Evolutionary conservation across 2,329 filamentous ascomycete genomes (phyloP).

Genomic region (Colletotrichum echinochloae): DNA sequence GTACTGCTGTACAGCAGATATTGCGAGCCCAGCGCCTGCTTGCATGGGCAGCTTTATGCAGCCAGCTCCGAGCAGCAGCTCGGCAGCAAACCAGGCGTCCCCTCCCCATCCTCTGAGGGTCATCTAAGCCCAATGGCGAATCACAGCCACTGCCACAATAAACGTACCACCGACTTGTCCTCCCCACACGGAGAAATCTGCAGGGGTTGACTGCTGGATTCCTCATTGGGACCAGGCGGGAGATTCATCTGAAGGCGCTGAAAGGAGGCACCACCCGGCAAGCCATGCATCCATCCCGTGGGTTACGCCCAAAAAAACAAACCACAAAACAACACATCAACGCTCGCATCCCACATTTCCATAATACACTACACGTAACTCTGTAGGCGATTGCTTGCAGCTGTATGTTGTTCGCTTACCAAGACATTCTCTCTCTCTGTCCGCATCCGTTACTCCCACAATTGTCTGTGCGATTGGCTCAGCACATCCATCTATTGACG

Average conservation of each 20-base stretch:
- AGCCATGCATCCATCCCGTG: constrained; percentile 21
- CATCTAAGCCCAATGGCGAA: constrained; percentile 10
- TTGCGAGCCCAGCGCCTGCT: no score
- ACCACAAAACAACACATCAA: constrained; percentile 8
- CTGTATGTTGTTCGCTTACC: constrained; percentile 10
- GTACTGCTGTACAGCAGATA: neutral
- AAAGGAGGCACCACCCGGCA: constrained; percentile 37
- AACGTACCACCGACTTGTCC: constrained; percentile 21
- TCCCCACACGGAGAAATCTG: constrained; percentile 40
- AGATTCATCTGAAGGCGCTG: constrained; percentile 36
- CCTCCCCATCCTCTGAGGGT: constrained; percentile 3
- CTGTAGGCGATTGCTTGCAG: neutral
- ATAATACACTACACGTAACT: neutral
- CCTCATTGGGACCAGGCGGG: constrained; percentile 27
- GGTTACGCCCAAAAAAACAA: constrained; percentile 22
- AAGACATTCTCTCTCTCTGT: neutral
- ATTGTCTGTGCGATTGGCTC: constrained; percentile 28
- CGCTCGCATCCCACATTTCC: constrained; percentile 15
- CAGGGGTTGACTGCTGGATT: constrained; percentile 37
- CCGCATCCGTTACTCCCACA: constrained; percentile 14
- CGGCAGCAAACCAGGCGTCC: constrained; percentile 11
- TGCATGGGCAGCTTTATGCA: constrained; percentile 32
- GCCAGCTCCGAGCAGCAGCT: constrained; percentile 21
- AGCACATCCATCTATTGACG: constrained; percentile 17
- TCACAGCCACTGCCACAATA: constrained; percentile 21